Evolutionary conservation across 179 eudicot species (phyloP), one percentile per base, ranked within the genome.

Genomic region (Pouteria campechiana): DNA sequence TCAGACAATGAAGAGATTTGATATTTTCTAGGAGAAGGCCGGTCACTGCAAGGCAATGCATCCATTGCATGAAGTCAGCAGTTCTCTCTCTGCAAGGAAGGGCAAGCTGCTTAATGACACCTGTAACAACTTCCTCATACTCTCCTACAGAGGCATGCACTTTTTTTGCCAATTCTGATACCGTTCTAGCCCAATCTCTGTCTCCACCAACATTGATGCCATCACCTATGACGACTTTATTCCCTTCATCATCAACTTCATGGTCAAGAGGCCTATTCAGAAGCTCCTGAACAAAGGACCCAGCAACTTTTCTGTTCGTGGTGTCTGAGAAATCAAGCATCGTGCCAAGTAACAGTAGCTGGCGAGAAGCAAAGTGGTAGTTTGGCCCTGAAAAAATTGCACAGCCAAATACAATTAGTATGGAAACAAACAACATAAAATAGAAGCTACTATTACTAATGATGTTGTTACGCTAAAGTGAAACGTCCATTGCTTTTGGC

Each of bases 311-410:
- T 69, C 85, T 61, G 57, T 87, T 87, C 45, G 96, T 45, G 28
- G 72, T 56, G 63, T 92, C 96, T 39, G 96, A 87, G 61, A 75
- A 92, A 68, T 92, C 99, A 23, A 92, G 94, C 79, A 87, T 56
- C 4, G 85, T 63, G 29, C 94, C 92, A 70, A 92, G 81, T 58
- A 92, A 69, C 38, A 92, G 60, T n/a, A 92, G 76, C 61, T 92
- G 99, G 34, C 99, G 76, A 44, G 94, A 74, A 37, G 69, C 70
- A 58, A 75, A 92, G 31, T 79, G 78, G 44, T 75, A 58, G 42
- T 69, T 75, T 65, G 83, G 63, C 49, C 96, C 97, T 89, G 81
- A 33, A 58, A 66, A 15, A 54, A 52, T 40, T n/a, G n/a, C n/a
- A n/a, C n/a, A n/a, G n/a, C n/a, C n/a, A n/a, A n/a, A n/a, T n/a